Evolutionary conservation across 192 early-diverging fungal genomes (phyloP).

Genomic region (Gryganskiella cystojenkinii): DNA sequence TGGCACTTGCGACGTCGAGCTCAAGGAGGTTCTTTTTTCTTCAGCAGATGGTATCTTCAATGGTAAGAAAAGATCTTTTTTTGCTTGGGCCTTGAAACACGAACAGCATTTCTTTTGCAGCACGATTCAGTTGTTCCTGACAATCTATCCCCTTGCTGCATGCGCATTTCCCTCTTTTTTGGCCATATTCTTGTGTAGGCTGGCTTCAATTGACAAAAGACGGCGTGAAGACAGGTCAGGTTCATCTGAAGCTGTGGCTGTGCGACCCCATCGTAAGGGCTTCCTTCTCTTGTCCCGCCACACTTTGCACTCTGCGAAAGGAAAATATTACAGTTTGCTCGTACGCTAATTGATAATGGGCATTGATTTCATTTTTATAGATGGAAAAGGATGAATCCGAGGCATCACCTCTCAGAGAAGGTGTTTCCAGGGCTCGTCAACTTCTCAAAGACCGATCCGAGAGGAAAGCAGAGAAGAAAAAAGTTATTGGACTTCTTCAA

Average conservation of each 20-base stretch:
- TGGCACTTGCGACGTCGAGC: conserved; percentile 42
- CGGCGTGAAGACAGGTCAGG: conserved; percentile 33
- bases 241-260: conserved; percentile 27
- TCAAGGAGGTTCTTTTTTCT: conserved; percentile 23
- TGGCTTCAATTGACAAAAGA: conserved; percentile 37
- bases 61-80: conserved; percentile 8
- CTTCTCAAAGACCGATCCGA: neutral
- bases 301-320: too few relatives aligned
- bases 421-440: too few relatives aligned
- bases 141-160: neutral
- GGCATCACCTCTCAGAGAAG: neutral
- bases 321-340: too few relatives aligned
- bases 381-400: too few relatives aligned
- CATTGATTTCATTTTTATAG: too few relatives aligned
- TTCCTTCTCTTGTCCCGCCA: too few relatives aligned
- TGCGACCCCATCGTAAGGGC: conserved; percentile 44
- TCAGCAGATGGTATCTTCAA: conserved; percentile 15
- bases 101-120: neutral
- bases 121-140: too few relatives aligned
- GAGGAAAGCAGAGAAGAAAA: neutral
- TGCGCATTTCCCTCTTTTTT: neutral
- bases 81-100: neutral
- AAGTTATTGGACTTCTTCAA: too few relatives aligned
- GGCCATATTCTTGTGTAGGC: conserved; percentile 4
- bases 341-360: too few relatives aligned